phyloP scores from a whole-genome alignment of 768 basidiomycete species.

The Filobasidium floriforme region DNA sequence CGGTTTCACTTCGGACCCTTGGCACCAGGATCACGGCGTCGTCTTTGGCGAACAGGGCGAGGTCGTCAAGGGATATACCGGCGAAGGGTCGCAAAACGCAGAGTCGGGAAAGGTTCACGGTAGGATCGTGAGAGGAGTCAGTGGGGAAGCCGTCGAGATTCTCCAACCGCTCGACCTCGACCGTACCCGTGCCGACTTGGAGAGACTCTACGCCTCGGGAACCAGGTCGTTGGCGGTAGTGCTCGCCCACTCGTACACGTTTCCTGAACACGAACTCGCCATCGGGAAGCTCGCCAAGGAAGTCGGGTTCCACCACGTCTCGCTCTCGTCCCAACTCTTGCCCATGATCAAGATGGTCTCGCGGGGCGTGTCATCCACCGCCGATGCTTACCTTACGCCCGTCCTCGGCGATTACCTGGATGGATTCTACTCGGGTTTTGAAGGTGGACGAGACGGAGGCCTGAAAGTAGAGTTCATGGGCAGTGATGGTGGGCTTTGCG shows the following conservation, averaged over 20 bases:
- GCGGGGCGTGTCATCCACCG: conserved; percentile 82
- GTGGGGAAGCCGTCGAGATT: conserved; percentile 82
- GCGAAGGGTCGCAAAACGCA: too few relatives aligned
- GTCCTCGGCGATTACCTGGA: conserved; percentile 75
- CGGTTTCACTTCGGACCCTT: conserved; percentile 83
- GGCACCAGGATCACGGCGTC: conserved; percentile 65
- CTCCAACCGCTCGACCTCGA: conserved; percentile 64
- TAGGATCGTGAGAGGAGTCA: conserved; percentile 49
- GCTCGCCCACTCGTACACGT: conserved; percentile 81
- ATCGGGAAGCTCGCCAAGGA: conserved; percentile 66
- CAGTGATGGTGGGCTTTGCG: conserved; percentile 57
- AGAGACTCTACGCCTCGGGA: conserved; percentile 67
- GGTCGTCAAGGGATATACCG: conserved; percentile 54
- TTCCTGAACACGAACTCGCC: conserved; percentile 70
- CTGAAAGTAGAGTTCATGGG: conserved; percentile 82
- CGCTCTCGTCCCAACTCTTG: conserved; percentile 59
- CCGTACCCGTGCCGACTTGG: conserved; percentile 56
- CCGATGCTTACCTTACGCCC: conserved; percentile 91
- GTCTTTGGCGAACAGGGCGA: conserved; percentile 69
- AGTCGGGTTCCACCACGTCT: conserved; percentile 83
- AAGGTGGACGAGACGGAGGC: conserved; percentile 57
- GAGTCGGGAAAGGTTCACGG: too few relatives aligned
- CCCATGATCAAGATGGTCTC: conserved; percentile 61
- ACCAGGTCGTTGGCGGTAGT: conserved; percentile 84
- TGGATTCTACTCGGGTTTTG: conserved; percentile 85